Base-by-base conservation (phyloP, 345 rosid genomes). In the Linum tenue region DNA sequence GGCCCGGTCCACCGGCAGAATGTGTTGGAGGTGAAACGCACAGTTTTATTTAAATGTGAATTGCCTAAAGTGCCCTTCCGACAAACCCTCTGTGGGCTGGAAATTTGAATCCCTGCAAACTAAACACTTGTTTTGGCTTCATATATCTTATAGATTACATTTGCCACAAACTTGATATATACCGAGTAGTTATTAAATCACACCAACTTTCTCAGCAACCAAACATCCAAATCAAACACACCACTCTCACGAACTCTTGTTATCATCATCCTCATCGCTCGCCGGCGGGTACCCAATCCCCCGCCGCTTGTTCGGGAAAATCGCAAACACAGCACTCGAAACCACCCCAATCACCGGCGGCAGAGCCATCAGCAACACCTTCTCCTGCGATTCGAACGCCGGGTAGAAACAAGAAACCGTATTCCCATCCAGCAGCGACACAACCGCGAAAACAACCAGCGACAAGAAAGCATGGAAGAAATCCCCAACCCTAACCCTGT, bases 361-460 rank as follows among this genome's bases (percentile, higher is more conserved):
- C 68, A 92, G 67, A 66, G 53, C 77, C 86, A 81, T 71, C 67
- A 92, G 68, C 77, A 87, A 39, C 10, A 67, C 55, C 83, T 86
- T 87, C 76, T 78, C 78, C 0, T 72, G 68, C 4, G 78, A 68
- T 76, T 77, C 75, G 38, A 83, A 86, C 22, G 72, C 67, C 2
- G 91, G 95, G 65, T 89, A 86, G 62, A 87, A 83, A 66, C 98
- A 86, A n/a, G 14, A 59, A 0, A 84, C 88, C 0, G 85, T 89
- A 61, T 84, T 83, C 37, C 75, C 16, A 38, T 89, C 95, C 81
- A 85, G 68, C 17, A 89, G 79, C 10, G 84, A 69, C 17, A 91
- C 31, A 8, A 62, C 85, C 0, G 70, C 76, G 69, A 91, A 91
- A 69, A 91, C 87, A 31, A 73, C 64, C 57, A 82, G 12, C 2